Evolutionary conservation across 1,284 basidiomycete genomes (phyloP).

Genomic region (Macrocystidia cucumis): DNA sequence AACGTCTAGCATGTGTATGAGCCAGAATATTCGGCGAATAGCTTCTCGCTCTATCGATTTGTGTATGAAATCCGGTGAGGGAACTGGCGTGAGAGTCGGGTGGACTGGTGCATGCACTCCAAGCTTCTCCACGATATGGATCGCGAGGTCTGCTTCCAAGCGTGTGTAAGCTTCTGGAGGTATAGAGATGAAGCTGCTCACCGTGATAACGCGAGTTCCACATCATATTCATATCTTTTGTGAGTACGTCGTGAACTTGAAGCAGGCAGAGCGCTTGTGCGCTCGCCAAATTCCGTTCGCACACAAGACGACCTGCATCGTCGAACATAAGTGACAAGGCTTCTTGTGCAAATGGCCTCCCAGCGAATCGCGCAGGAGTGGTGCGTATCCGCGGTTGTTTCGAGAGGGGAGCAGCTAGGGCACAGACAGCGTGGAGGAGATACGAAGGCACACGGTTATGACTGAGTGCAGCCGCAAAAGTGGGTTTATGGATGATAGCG

Average conservation of each 20-base stretch:
- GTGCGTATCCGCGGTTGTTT: conserved; percentile 55
- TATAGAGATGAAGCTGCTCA: conserved; percentile 14
- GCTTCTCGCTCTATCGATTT: conserved; percentile 62
- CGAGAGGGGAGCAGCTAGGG: conserved; percentile 66
- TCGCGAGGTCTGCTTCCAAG: conserved; percentile 44
- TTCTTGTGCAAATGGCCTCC: conserved; percentile 61
- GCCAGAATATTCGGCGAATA: conserved; percentile 70
- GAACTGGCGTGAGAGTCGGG: conserved; percentile 40
- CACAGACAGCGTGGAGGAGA: conserved; percentile 65
- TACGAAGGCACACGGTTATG: conserved; percentile 58
- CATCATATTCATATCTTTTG: conserved; percentile 30
- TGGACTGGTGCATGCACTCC: conserved; percentile 54
- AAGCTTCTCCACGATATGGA: conserved; percentile 58
- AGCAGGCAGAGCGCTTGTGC: conserved; percentile 69
- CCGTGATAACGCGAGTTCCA: conserved; percentile 35
- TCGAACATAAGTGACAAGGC: conserved; percentile 67
- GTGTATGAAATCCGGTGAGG: conserved; percentile 48
- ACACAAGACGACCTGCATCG: conserved; percentile 47
- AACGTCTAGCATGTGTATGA: conserved; percentile 53
- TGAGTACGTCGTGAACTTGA: conserved; percentile 57
- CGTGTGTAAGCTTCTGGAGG: conserved; percentile 9
- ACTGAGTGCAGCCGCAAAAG: conserved; percentile 57
- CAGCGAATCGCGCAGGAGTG: conserved; percentile 53
- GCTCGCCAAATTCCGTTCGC: conserved; percentile 47
- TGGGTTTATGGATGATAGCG: conserved; percentile 67